These are phyloP conservation scores for Auricularia cornea DNA, from an alignment of 768 basidiomycete genomes.

Conservation along the genomic window DNA sequence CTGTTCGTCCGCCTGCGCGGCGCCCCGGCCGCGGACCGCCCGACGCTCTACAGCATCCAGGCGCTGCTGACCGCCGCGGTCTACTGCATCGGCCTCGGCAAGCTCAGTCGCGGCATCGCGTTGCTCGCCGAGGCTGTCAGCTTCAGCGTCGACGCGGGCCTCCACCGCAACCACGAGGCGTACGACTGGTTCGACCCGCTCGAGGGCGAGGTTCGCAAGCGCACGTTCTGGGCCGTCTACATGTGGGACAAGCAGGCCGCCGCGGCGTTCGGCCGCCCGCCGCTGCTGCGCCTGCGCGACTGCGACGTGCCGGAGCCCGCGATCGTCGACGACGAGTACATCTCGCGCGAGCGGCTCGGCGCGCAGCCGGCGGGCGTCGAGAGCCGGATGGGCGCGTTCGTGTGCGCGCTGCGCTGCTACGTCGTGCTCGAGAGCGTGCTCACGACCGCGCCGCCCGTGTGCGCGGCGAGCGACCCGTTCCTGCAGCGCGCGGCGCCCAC, in stretches of 20 bases:
- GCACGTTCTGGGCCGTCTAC: constrained; percentile 96
- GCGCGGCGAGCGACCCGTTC: constrained; percentile 63
- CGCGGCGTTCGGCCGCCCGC: constrained; percentile 83
- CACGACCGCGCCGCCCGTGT: constrained; percentile 64
- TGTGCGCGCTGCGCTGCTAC: constrained; percentile 67
- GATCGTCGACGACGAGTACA: constrained; percentile 82
- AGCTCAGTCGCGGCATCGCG: constrained; percentile 78
- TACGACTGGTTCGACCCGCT: constrained; percentile 80
- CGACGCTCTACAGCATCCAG: constrained; percentile 87
- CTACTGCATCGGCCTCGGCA: constrained; percentile 85
- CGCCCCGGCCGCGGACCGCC: constrained; percentile 80
- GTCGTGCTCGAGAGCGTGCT: constrained; percentile 84
- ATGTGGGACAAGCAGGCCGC: constrained; percentile 92
- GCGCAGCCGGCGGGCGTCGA: constrained; percentile 63
- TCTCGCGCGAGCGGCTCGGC: constrained; percentile 61
- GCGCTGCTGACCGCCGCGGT: constrained; percentile 87
- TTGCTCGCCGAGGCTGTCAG: constrained; percentile 82
- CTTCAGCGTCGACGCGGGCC: constrained; percentile 78
- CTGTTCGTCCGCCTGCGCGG: constrained; percentile 79
- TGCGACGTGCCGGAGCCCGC: constrained; percentile 87
- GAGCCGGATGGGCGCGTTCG: constrained; percentile 74
- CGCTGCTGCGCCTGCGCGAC: constrained; percentile 78
- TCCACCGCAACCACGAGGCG: constrained; percentile 79
- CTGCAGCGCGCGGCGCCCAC: constrained; percentile 60
- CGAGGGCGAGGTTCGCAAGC: constrained; percentile 85